Evolutionary conservation across 495 filamentous ascomycete species (phyloP), one percentile per base, ranked within the genome.

Genomic region (Glarea lozoyensis): DNA sequence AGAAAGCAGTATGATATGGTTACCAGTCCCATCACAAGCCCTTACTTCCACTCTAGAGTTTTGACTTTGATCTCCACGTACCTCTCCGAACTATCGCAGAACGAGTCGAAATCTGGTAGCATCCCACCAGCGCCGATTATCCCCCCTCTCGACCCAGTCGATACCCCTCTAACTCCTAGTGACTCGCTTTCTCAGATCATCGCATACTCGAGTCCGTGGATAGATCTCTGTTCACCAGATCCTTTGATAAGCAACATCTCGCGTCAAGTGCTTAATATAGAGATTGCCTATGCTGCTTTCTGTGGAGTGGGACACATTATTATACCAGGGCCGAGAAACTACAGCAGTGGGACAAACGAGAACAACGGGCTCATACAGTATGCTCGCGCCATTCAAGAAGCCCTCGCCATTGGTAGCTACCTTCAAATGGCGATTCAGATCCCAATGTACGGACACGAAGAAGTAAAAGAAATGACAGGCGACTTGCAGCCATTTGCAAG

Each of bases 201-300:
- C 7, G 83, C 76, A 24, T 78, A 84, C 18, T 75, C 73, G 10
- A 93, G 86, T 55, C 77, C 82, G 12, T 96, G 88, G 89, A 90
- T 94, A 53, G 88, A 96, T 59, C 60, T 96, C 2, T 84, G 79
- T 49, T 94, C 88, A 22, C 65, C 82, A 1, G 81, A 96, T 60
- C 85, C 87, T 12, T 50, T 85, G 45, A 79, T 94, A 44, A 76
- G 85, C 1, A 79, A 85, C 56, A 66, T 96, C 42, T 94, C 88
- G 10, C 76, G 83, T 21, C 88, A 95, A 57, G 86, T 95, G 2
- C 64, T 99, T 36, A 86, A 87, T 59, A 66, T 92, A 40, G 92
- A 99, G 53, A 75, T 97, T 13, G 81, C 84, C 16, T 99, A 96
- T 61, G 93, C 92, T 25, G 86, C 84, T 37, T 99, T 96, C 65